A percentile compares a stretch with the other conserved stretches of the same genome.
phyloP scores from a whole-genome alignment of 345 rosid species.

The rapeseed (Brassica napus) region Da-Ae NC_063436.1:5277501-5278000 shows the following conservation, averaged over 20 bases:
- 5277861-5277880: not conserved
- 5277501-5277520: constrained; percentile 32
- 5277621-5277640: constrained; percentile 41
- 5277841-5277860: not conserved
- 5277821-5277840: not conserved
- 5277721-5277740: constrained; percentile 29
- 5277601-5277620: constrained; percentile 32
- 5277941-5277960: not conserved
- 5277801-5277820: no score
- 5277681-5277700: constrained; percentile 44
- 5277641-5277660: constrained; percentile 48
- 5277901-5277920: not conserved
- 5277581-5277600: constrained; percentile 35
- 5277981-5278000: not conserved
- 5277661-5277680: constrained; percentile 20
- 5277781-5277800: not conserved
- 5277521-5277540: constrained; percentile 43
- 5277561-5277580: constrained; percentile 47
- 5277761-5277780: constrained; percentile 38
- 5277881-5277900: not conserved
- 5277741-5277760: constrained; percentile 39
- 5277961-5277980: not conserved
- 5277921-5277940: not conserved
- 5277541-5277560: constrained; percentile 43
- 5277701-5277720: constrained; percentile 42